Base-by-base conservation (phyloP, 192 early-diverging fungal species). In the Coemansia sp. region DNA sequence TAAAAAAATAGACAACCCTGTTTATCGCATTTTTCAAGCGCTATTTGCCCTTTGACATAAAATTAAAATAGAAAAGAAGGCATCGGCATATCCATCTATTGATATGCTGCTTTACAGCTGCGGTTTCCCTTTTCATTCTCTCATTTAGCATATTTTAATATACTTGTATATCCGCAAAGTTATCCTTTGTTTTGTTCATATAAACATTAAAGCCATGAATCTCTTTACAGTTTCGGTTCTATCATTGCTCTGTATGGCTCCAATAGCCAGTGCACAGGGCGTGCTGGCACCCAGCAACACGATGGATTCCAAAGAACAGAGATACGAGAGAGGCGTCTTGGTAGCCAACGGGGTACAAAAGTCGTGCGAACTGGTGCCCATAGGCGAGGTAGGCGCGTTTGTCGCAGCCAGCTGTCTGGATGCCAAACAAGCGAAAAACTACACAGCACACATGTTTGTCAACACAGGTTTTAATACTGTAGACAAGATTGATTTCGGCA, bases 321-420 rank as follows among this genome's bases (percentile, higher is more conserved):
- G 14, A 42, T 60, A 60, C 11, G 25, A 25, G 3, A 42, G 38
- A 36, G 58, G 58, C 1, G 4, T 60, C 1, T 34, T 60, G 20
- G 58, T 25, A 5, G 42, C 34, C 7, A 34, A 60, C 22, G 36
- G 38, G 10, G 20, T 0, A 8, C 36, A 28, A 12, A 60, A 33
- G 0, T 60, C 58, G 12, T 60, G 58, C 20, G 34, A 60, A 36
- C 10, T 60, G 22, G 58, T 60, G 7, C 58, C 58, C 12, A 20
- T 60, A 25, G 38, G 58, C 4, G 10, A 60, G 7, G 17, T 20
- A 7, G 58, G 33, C 38, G 58, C 38, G 38, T 60, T 60, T 42
- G 58, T 60, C 12, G 58, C 58, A 4, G 58, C 58, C 33, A 60
- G 58, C 38, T 60, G 58, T 18, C 32, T 60, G 10, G 34, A 60